Evolutionary conservation across 768 basidiomycete genomes (phyloP).

Genomic region (Tricholoma bakamatsutake): DNA sequence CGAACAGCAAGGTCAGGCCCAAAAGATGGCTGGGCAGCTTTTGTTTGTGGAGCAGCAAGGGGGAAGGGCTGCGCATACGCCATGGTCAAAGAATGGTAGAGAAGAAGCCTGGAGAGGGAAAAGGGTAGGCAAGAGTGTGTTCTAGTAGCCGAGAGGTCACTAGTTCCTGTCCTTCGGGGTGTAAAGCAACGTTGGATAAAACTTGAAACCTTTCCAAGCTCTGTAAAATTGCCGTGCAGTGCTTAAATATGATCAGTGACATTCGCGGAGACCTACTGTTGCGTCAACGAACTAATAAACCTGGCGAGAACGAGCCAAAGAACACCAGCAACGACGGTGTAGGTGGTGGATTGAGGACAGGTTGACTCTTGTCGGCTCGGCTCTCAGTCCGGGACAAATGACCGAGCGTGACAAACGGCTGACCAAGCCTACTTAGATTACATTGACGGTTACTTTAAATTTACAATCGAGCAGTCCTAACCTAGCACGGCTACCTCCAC

Average conservation of each 20-base stretch:
- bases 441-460: background rate
- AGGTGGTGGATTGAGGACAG: conserved; percentile 9
- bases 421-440: background rate
- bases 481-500: conserved; percentile 45
- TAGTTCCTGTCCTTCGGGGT: conserved; percentile 1
- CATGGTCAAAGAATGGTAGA: conserved; percentile 35
- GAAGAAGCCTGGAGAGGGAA: conserved; percentile 18
- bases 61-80: conserved; percentile 79
- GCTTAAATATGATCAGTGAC: conserved; percentile 4
- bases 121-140: background rate
- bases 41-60: conserved; percentile 53
- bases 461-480: background rate
- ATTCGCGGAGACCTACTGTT: conserved; percentile 15
- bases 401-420: background rate
- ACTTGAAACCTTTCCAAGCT: conserved; percentile 3
- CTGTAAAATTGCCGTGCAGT: conserved; percentile 15
- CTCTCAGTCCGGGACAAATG: background rate
- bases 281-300: background rate
- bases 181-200: background rate
- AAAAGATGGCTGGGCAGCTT: conserved; percentile 51
- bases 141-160: background rate
- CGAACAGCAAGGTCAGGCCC: conserved; percentile 84
- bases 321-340: background rate
- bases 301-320: background rate
- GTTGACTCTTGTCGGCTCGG: background rate